These are phyloP conservation scores for Vitellaria paradoxa DNA, from an alignment of 179 eudicot genomes.

Conservation along the genomic window DNA sequence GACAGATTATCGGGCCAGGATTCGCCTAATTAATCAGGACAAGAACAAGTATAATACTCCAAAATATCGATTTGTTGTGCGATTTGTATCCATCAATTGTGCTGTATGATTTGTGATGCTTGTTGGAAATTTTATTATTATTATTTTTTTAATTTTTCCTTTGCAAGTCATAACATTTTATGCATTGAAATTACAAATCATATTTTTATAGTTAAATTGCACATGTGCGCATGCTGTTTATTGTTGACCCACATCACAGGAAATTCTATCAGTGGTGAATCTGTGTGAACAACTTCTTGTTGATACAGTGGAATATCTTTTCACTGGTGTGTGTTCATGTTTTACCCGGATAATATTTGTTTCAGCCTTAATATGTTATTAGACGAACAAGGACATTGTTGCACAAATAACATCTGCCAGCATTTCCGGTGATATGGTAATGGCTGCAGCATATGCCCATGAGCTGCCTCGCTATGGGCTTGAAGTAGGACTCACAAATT, in stretches of 20 bases:
- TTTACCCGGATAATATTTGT: not conserved
- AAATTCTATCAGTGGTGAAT: not conserved
- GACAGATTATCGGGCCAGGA: conserved; percentile 75
- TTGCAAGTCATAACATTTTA: not conserved
- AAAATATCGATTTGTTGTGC: conserved; percentile 65
- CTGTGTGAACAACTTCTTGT: not conserved
- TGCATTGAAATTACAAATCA: not conserved
- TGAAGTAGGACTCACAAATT: conserved; percentile 71
- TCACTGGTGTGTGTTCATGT: not conserved
- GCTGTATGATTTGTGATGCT: not conserved
- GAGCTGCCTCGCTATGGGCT: conserved; percentile 73
- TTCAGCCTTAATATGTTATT: conserved; percentile 20
- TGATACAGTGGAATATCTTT: not conserved
- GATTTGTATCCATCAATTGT: conserved; percentile 53
- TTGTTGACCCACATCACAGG: not conserved
- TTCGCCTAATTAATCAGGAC: conserved; percentile 67
- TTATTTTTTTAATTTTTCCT: not conserved
- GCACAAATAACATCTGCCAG: conserved; percentile 62
- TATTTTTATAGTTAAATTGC: not conserved
- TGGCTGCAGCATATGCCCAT: conserved; percentile 68
- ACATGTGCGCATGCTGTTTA: not conserved
- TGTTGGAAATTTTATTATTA: not conserved
- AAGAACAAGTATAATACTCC: conserved; percentile 86
- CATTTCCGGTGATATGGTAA: conserved; percentile 61
- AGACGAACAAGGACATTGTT: conserved; percentile 69